phyloP scores from a whole-genome alignment of 345 rosid species.

The Erodium maritimum region DNA sequence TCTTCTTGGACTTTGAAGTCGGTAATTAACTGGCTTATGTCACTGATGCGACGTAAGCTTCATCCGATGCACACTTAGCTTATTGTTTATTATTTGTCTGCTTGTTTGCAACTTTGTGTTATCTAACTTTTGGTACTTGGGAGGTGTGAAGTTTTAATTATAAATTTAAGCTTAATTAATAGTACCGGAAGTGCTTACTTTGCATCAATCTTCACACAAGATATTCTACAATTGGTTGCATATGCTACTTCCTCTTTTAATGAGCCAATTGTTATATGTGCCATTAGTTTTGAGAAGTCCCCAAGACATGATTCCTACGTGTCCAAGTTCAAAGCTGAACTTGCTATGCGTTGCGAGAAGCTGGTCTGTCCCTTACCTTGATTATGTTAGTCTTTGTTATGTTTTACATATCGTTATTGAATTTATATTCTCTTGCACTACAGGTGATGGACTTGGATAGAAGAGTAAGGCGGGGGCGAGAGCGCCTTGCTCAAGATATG shows the following conservation, averaged over 20 bases:
- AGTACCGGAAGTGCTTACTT: too few species aligned
- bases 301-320: constrained; percentile 65
- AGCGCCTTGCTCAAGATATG: constrained; percentile 83
- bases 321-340: constrained; percentile 86
- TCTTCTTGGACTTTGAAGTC: not conserved
- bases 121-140: not conserved
- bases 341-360: constrained; percentile 83
- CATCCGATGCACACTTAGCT: not conserved
- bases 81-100: not conserved
- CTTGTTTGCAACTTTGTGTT: not conserved
- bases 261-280: constrained; percentile 8
- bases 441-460: constrained; percentile 94
- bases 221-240: too few species aligned
- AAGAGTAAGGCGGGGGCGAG: constrained; percentile 94
- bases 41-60: not conserved
- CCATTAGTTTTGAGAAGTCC: constrained; percentile 73
- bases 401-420: not conserved
- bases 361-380: constrained; percentile 39
- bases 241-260: not conserved
- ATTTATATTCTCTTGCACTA: constrained; percentile 4
- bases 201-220: too few species aligned
- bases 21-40: not conserved
- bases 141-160: too few species aligned
- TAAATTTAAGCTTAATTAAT: too few species aligned
- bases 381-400: not conserved